Evolutionary conservation across 2,329 filamentous ascomycete genomes (phyloP).

Genomic region (Metarhizium anisopliae): DNA sequence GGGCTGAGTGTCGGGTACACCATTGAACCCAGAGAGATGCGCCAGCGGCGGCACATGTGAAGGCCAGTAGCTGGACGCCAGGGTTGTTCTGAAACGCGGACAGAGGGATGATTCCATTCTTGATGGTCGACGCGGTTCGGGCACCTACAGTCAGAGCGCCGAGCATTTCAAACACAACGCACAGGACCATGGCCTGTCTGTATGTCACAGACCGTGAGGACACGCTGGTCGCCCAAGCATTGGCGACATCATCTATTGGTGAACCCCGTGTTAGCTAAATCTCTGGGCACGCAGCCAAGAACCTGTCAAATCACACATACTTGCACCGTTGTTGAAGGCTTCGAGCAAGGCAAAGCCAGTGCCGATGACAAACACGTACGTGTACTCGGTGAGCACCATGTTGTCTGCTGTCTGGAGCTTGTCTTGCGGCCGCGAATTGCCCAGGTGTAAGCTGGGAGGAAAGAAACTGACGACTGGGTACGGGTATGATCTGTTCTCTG

Average conservation of each 20-base stretch:
- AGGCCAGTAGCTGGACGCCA: conserved; percentile 59
- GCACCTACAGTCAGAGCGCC: conserved; percentile 60
- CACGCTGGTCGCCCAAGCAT: conserved; percentile 69
- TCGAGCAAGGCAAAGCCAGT: conserved; percentile 68
- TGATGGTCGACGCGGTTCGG: conserved; percentile 67
- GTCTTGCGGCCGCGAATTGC: too few relatives aligned
- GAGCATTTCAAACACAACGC: conserved; percentile 58
- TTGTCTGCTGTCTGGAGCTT: conserved; percentile 16
- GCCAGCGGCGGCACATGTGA: conserved; percentile 54
- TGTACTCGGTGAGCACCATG: conserved; percentile 53
- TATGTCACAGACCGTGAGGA: conserved; percentile 48
- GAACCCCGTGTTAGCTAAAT: not conserved
- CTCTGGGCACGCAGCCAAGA: conserved; percentile 3
- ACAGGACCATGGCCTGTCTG: conserved; percentile 57
- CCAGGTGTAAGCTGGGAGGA: too few relatives aligned
- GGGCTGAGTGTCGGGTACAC: conserved; percentile 65
- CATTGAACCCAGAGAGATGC: conserved; percentile 71
- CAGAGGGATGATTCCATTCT: conserved; percentile 64
- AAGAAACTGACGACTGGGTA: too few relatives aligned
- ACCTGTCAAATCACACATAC: conserved; percentile 41
- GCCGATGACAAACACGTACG: conserved; percentile 67
- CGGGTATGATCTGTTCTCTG: not conserved
- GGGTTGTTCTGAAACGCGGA: conserved; percentile 49
- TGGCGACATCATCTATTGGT: conserved; percentile 66
- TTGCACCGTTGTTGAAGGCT: conserved; percentile 71